phyloP scores from a whole-genome alignment of 768 basidiomycete species.

The Suillus clintonianus region DNA sequence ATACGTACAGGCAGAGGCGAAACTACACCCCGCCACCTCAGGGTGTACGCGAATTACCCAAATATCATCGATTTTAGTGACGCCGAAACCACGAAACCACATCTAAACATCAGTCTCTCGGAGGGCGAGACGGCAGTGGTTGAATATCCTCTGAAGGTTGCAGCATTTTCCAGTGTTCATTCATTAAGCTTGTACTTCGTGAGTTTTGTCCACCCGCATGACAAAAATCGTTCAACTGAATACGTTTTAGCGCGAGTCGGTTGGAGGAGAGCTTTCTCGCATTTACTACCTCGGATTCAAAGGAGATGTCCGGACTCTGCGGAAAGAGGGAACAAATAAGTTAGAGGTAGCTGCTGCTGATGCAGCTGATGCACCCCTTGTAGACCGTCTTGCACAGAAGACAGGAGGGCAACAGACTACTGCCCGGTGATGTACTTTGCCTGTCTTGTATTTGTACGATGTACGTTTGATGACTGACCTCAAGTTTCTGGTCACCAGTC shows the following conservation, averaged over 20 bases:
- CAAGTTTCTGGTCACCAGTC: background rate
- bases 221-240: background rate
- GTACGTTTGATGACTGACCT: background rate
- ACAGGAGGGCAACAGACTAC: conserved; percentile 63
- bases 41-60: conserved; percentile 72
- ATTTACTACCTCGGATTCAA: conserved; percentile 85
- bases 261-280: conserved; percentile 62
- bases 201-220: conserved; percentile 32
- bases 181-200: conserved; percentile 81
- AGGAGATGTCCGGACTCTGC: conserved; percentile 59
- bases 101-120: conserved; percentile 67
- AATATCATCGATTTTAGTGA: conserved; percentile 79
- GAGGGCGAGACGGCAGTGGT: conserved; percentile 69
- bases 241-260: conserved; percentile 57
- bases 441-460: conserved; percentile 1
- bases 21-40: conserved; percentile 69
- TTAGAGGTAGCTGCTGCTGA: conserved; percentile 80
- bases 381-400: conserved; percentile 62
- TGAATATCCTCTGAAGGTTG: conserved; percentile 77
- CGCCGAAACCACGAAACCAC: conserved; percentile 66
- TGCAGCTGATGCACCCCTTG: conserved; percentile 69
- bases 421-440: conserved; percentile 40
- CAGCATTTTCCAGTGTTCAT: conserved; percentile 76
- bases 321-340: conserved; percentile 61
- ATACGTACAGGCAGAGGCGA: conserved; percentile 67